Conservation (phyloP, 1,284 basidiomycete species). For the Cerrena zonata region DNA sequence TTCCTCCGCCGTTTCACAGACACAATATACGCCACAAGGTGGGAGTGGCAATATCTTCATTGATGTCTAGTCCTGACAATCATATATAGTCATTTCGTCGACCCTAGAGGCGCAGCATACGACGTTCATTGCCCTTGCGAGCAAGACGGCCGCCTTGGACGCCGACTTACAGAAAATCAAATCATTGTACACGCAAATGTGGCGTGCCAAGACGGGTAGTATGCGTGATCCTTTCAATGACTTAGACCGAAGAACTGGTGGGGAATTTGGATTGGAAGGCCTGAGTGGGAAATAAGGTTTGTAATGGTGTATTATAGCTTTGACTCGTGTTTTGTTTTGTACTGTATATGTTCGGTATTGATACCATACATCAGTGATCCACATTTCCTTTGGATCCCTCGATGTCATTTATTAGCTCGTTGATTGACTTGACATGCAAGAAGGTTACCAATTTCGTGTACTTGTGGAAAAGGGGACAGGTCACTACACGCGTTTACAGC, state of each 20-base stretch:
- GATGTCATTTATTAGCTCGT: too few species aligned
- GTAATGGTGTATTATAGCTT: constrained; percentile 9
- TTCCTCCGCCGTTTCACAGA: constrained; percentile 55
- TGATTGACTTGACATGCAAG: too few species aligned
- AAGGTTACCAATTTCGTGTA: too few species aligned
- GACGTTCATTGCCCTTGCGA: constrained; percentile 67
- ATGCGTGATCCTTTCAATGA: constrained; percentile 71
- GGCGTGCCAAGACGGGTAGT: constrained; percentile 66
- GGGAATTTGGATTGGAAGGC: constrained; percentile 38
- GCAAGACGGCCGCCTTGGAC: constrained; percentile 64
- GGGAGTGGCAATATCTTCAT: constrained; percentile 13
- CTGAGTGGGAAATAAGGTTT: constrained; percentile 22
- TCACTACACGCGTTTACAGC: not conserved
- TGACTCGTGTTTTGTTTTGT: not conserved
- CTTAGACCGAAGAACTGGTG: constrained; percentile 45
- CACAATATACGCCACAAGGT: constrained; percentile 73
- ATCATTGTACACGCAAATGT: constrained; percentile 56
- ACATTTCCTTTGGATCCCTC: not conserved
- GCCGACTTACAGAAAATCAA: constrained; percentile 70
- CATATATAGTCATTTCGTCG: constrained; percentile 52
- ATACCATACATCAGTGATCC: not conserved
- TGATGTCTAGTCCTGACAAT: not conserved
- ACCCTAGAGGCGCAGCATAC: constrained; percentile 71
- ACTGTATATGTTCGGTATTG: not conserved
- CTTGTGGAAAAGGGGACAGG: too few species aligned